These are phyloP conservation scores for Sporisorium sorghi DNA, from an alignment of 1,284 basidiomycete genomes.

Conservation along the genomic window DNA sequence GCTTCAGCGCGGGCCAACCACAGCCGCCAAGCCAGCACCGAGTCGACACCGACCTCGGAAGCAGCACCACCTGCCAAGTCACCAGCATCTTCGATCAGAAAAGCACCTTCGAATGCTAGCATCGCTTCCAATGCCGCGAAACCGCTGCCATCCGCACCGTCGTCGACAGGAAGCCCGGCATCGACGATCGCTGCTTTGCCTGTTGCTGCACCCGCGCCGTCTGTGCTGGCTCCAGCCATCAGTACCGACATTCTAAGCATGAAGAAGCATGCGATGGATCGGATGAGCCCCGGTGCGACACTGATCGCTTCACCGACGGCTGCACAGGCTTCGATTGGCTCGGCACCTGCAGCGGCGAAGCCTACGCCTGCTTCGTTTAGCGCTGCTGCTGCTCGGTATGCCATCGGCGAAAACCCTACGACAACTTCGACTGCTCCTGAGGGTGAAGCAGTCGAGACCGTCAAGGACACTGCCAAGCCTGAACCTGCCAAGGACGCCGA, in stretches of 20 bases:
- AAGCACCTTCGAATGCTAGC: slow-evolving; percentile 32
- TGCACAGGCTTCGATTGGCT: not conserved
- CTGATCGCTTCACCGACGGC: not conserved
- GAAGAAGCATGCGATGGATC: slow-evolving; percentile 21
- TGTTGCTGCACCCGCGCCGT: slow-evolving; percentile 1
- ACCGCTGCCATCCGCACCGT: slow-evolving; percentile 15
- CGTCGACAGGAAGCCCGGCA: slow-evolving; percentile 14
- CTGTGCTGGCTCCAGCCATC: slow-evolving; percentile 24
- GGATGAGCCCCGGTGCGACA: not conserved
- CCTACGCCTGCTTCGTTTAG: not conserved
- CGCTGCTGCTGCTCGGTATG: slow-evolving; percentile 8
- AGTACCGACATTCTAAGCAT: slow-evolving; percentile 21
- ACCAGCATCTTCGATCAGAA: slow-evolving; percentile 21
- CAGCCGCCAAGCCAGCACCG: slow-evolving; percentile 9
- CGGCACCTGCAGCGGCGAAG: not conserved
- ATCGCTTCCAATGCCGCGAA: slow-evolving; percentile 21
- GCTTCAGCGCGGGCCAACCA: slow-evolving; percentile 30
- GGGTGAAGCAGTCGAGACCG: not conserved
- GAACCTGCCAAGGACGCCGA: not conserved
- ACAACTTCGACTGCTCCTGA: not conserved
- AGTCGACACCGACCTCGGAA: slow-evolving; percentile 6
- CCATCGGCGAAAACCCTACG: not conserved
- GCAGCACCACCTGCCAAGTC: slow-evolving; percentile 1
- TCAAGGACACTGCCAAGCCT: not conserved
- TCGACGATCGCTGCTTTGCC: slow-evolving; percentile 10